Evolutionary conservation across 2,329 filamentous ascomycete genomes (phyloP).

Genomic region (Lasiodiplodia gonubiensis): DNA sequence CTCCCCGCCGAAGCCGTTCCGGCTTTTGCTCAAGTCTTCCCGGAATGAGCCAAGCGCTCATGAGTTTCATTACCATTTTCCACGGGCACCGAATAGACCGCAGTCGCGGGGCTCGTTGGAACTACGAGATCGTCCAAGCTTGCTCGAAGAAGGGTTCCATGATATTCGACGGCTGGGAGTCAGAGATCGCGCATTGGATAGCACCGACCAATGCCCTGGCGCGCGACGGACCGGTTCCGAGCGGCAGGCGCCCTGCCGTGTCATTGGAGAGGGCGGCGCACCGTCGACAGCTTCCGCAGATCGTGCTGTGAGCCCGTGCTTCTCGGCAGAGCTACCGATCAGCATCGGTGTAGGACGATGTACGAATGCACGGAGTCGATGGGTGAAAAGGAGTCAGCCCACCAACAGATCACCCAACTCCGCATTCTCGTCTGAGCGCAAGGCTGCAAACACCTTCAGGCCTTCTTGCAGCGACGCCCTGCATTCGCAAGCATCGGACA

Average conservation of each 20-base stretch:
- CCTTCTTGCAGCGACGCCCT: slow-evolving; percentile 9
- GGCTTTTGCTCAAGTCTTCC: background rate
- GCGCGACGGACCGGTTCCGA: slow-evolving; percentile 10
- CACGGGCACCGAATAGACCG: background rate
- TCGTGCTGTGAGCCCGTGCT: slow-evolving; percentile 9
- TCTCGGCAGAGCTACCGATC: slow-evolving; percentile 22
- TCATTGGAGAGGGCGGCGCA: slow-evolving; percentile 5
- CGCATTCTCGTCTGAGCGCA: background rate
- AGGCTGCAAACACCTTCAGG: slow-evolving; percentile 7
- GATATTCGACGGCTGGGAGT: slow-evolving; percentile 18
- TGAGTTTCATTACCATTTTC: background rate
- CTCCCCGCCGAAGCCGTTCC: slow-evolving; percentile 9
- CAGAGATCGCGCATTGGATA: slow-evolving; percentile 7
- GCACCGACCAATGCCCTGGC: slow-evolving; percentile 9
- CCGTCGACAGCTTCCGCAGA: slow-evolving; percentile 13
- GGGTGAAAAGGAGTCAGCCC: slow-evolving; percentile 12
- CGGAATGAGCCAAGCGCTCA: background rate
- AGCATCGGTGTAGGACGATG: slow-evolving; percentile 4
- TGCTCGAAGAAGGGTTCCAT: slow-evolving; percentile 6
- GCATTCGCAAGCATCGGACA: slow-evolving; percentile 19
- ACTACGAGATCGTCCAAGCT: background rate
- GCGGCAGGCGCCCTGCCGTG: background rate
- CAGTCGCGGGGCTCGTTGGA: background rate
- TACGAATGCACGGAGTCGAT: background rate
- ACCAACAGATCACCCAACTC: slow-evolving; percentile 5